Evolutionary conservation across 2,329 filamentous ascomycete species (phyloP).

Genomic region (Hymenoscyphus fraxineus): DNA sequence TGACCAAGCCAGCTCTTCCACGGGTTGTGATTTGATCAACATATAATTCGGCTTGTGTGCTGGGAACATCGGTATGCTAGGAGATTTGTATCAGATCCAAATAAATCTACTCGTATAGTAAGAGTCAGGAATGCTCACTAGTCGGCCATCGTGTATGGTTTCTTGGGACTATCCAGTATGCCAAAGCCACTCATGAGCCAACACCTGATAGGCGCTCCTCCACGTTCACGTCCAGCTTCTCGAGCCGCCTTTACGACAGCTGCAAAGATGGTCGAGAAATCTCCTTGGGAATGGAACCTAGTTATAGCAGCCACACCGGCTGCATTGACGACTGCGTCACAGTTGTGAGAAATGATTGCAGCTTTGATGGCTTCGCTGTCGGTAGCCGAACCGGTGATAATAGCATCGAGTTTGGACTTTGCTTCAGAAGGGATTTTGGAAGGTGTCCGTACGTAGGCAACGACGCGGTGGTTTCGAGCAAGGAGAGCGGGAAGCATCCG

Average conservation of each 20-base stretch:
- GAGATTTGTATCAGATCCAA: neutral
- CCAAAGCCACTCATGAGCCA: slow-evolving; percentile 40
- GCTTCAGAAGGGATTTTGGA: slow-evolving; percentile 37
- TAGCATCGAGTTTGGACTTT: slow-evolving; percentile 32
- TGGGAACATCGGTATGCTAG: slow-evolving; percentile 16
- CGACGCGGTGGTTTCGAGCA: slow-evolving; percentile 36
- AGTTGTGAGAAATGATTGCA: slow-evolving; percentile 37
- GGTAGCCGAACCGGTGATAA: slow-evolving; percentile 39
- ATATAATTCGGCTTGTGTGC: slow-evolving; percentile 23
- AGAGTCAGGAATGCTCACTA: slow-evolving; percentile 30
- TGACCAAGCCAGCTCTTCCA: slow-evolving; percentile 37
- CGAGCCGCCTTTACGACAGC: slow-evolving; percentile 36
- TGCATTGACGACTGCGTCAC: slow-evolving; percentile 40
- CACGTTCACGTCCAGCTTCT: slow-evolving; percentile 35
- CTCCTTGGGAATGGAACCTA: slow-evolving; percentile 37
- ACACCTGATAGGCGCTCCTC: slow-evolving; percentile 33
- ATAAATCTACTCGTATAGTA: too few relatives aligned
- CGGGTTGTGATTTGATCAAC: slow-evolving; percentile 25
- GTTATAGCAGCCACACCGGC: slow-evolving; percentile 33
- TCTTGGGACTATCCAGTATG: slow-evolving; percentile 37
- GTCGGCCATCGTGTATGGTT: slow-evolving; percentile 34
- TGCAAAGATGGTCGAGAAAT: slow-evolving; percentile 37
- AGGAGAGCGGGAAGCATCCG: slow-evolving; percentile 36
- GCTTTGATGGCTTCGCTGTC: slow-evolving; percentile 35
- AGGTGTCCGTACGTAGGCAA: slow-evolving; percentile 38